Base-by-base conservation (phyloP, 192 early-diverging fungal species). In the Radiomyces spectabilis region DNA sequence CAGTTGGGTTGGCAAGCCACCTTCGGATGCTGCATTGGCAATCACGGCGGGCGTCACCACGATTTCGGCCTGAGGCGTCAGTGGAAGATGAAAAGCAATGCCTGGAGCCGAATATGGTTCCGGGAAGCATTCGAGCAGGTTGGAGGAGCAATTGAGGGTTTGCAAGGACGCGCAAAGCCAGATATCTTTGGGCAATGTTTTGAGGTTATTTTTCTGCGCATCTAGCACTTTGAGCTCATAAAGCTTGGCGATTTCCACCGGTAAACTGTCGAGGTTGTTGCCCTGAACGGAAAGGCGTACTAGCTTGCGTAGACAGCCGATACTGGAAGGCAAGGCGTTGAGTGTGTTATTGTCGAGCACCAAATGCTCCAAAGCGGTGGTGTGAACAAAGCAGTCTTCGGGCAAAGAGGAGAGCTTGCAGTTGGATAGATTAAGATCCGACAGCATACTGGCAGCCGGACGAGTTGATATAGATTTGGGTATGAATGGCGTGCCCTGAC, bases 111-210 rank as follows among this genome's bases (percentile, higher is more conserved):
- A 56, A 31, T 55, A 75, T 13, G 89, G 89, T 33, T 83, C 77
- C 18, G 89, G 91, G 72, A 95, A 93, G 26, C 69, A 64, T 55
- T 86, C 88, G 6, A 95, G 67, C 33, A 88, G 55, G 48, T 95
- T 95, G 16, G 87, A 91, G 1, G 83, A 88, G 24, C 78, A 77
- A 46, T 93, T 95, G n/a, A 95, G 66, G 9, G 69, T 55, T 31
- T 66, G 65, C 18, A 95, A 76, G 18, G 72, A 77, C 38, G 74
- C 63, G 63, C 88, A 89, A 32, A 76, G 55, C 89, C 89, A 92
- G 15, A 92, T 85, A 53, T 88, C 85, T 10, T 77, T 75, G 0
- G 86, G 87, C 7, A 92, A 62, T 37, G 83, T 66, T 41, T 76
- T 77, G 27, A 92, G 59, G 31, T 88, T 84, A 66, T 92, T 92